phyloP scores from a whole-genome alignment of 2,329 filamentous ascomycete genomes.

The Cladophialophora chaetospira region DNA sequence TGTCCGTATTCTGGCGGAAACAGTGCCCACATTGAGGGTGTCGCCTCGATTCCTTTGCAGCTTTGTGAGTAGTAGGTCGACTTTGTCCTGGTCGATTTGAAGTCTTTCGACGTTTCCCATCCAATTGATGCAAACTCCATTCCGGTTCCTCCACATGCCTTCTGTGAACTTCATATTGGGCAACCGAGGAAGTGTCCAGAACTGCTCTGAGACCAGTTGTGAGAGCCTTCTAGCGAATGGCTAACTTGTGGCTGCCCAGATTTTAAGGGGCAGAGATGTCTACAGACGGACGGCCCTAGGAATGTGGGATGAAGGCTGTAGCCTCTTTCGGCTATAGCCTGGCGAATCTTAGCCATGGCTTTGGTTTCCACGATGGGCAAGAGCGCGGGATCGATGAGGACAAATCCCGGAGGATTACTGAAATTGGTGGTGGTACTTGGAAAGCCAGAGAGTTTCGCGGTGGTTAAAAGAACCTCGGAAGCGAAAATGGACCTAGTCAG shows the following conservation, averaged over 20 bases:
- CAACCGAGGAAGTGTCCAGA: too few relatives aligned
- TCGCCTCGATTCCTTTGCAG: slow-evolving; percentile 43
- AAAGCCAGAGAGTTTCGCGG: neutral
- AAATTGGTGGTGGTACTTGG: neutral
- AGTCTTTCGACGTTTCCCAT: slow-evolving; percentile 46
- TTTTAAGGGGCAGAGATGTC: too few relatives aligned
- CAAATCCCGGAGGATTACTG: neutral
- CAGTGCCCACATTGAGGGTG: slow-evolving; percentile 30
- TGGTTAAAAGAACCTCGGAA: neutral
- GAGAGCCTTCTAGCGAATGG: too few relatives aligned
- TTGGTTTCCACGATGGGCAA: neutral
- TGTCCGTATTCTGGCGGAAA: slow-evolving; percentile 1
- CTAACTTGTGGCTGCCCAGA: too few relatives aligned
- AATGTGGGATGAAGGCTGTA: neutral
- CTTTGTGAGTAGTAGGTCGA: slow-evolving; percentile 43
- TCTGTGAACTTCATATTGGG: slow-evolving; percentile 46
- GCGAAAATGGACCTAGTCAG: too few relatives aligned
- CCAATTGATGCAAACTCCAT: slow-evolving; percentile 39
- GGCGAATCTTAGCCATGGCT: neutral
- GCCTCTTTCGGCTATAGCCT: neutral
- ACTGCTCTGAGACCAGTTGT: too few relatives aligned
- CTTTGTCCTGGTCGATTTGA: slow-evolving; percentile 35
- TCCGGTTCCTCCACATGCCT: slow-evolving; percentile 44
- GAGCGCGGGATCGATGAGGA: neutral
- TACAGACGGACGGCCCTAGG: too few relatives aligned